Evolutionary conservation across 1,284 basidiomycete species (phyloP).

Genomic region (Pseudozyma thailandica): DNA sequence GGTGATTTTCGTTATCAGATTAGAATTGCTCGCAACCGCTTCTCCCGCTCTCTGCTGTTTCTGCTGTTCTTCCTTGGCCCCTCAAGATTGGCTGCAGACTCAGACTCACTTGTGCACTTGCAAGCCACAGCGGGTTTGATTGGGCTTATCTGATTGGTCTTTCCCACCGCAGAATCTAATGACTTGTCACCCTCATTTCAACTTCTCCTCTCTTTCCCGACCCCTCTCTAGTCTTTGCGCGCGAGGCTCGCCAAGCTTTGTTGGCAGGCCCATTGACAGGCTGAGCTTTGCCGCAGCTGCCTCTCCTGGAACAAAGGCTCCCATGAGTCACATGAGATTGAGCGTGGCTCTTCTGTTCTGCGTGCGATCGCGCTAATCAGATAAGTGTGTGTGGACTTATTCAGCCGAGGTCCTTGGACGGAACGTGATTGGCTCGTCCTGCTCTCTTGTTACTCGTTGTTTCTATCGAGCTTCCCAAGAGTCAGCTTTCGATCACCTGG

Average conservation of each 20-base stretch:
- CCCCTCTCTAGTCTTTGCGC: background rate
- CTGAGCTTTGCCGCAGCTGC: constrained; percentile 11
- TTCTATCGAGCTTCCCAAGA: too few species aligned
- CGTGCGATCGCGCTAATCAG: constrained; percentile 25
- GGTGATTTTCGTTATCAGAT: constrained; percentile 28
- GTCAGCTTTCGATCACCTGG: constrained; percentile 4
- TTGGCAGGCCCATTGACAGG: background rate
- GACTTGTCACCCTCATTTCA: background rate
- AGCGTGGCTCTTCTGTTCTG: background rate
- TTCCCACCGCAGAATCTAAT: background rate
- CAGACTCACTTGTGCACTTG: background rate
- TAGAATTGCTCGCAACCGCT: background rate
- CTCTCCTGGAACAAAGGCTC: background rate
- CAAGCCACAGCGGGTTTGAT: background rate
- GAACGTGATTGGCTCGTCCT: background rate
- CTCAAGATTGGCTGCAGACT: too few species aligned
- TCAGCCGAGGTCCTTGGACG: background rate
- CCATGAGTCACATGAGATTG: constrained; percentile 11
- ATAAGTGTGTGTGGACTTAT: constrained; percentile 11
- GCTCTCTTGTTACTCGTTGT: too few species aligned
- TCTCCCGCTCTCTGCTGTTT: background rate
- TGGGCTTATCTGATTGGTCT: constrained; percentile 20
- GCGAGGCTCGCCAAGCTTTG: too few species aligned
- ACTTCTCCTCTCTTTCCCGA: background rate
- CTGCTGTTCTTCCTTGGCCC: too few species aligned